Base-by-base conservation (phyloP, 164 flowering plant species). In the Sextonia rubra region DNA sequence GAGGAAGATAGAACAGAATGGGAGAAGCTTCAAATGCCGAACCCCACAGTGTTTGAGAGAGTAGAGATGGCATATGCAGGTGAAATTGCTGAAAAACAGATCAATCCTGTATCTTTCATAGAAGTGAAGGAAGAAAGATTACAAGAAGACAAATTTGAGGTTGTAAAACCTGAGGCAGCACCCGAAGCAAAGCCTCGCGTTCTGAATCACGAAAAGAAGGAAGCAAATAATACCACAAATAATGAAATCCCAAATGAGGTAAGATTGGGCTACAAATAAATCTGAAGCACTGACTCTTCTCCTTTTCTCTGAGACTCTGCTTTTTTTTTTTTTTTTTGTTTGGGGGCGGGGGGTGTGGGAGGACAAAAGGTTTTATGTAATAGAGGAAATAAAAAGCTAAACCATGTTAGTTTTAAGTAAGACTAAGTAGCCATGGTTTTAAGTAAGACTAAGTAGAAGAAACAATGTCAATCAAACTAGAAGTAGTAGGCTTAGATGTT, bases 1-100 rank as follows among this genome's bases (percentile, higher is more conserved):
- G 23, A 72, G 69, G 47, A 66, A 22, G 64, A 25, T 60, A 69
- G 32, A 6, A 23, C 52, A 7, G 73, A 77, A 55, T 61, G 65
- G 44, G 74, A 55, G 69, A 49, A 68, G 23, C 14, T 15, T 44
- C 24, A 66, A 14, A 64, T 26, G 15, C 27, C 76, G 11, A 48
- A 18, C 18, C 48, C 56, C 66, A 58, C 37, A 47, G 61, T 24
- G 1, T 6, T 70, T 32, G 30, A 64, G 47, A 64, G 14, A 63
- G 60, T 47, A 62, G 79, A 77, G 56, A 58, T 27, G 73, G 8
- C 29, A 4, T 37, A 24, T 37, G 64, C 64, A 37, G 3, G n/a
- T 14, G 26, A 55, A 47, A 37, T 8, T 48, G 20, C 20, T 11
- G 52, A 22, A n/a, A 66, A 66, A 66, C 47, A 37, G 37, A 37